A percentile compares a stretch with the other conserved stretches of the same genome.
Conservation (phyloP, 768 basidiomycete genomes). For the Amylocystis lapponica region DNA sequence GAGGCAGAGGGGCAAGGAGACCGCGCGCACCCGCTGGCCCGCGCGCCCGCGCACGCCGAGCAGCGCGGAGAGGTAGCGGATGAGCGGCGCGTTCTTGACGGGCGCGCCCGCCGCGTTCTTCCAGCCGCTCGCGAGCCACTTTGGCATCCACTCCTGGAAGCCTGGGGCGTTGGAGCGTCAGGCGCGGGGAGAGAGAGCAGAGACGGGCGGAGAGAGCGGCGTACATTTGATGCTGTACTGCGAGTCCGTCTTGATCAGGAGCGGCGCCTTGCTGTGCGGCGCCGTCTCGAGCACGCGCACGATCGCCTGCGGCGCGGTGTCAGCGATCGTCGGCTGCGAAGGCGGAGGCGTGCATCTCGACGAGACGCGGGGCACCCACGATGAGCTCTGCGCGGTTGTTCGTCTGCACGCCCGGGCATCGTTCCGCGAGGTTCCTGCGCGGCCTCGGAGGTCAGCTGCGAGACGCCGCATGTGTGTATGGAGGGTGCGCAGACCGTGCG, state of each 20-base stretch:
- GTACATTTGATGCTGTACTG: conserved; percentile 77
- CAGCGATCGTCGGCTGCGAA: not conserved
- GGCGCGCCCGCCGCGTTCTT: conserved; percentile 38
- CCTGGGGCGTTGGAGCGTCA: conserved; percentile 36
- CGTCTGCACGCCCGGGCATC: conserved; percentile 78
- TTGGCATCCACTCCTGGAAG: conserved; percentile 58
- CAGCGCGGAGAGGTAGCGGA: conserved; percentile 63
- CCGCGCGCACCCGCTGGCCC: conserved; percentile 45
- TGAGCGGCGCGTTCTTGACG: conserved; percentile 70
- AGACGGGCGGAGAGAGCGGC: conserved; percentile 6
- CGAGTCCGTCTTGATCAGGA: conserved; percentile 85
- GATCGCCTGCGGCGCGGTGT: conserved; percentile 56
- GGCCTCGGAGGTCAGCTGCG: not conserved
- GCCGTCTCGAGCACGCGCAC: conserved; percentile 73
- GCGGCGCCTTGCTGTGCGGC: conserved; percentile 44
- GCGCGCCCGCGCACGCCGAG: conserved; percentile 44
- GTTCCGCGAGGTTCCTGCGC: conserved; percentile 71
- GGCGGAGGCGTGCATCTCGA: not conserved
- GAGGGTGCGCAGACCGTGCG: conserved; percentile 38
- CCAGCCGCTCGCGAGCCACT: conserved; percentile 59
- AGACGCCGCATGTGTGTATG: not conserved
- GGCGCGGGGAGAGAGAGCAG: conserved; percentile 1
- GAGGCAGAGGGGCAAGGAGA: not conserved
- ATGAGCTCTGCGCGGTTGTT: conserved; percentile 89
- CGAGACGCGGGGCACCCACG: conserved; percentile 39